Percentiles rank a stretch among this genome's conserved stretches.
These are phyloP conservation scores for Silene conica DNA, from an alignment of 148 eudicot genomes.

Conservation along the genomic window DNA sequence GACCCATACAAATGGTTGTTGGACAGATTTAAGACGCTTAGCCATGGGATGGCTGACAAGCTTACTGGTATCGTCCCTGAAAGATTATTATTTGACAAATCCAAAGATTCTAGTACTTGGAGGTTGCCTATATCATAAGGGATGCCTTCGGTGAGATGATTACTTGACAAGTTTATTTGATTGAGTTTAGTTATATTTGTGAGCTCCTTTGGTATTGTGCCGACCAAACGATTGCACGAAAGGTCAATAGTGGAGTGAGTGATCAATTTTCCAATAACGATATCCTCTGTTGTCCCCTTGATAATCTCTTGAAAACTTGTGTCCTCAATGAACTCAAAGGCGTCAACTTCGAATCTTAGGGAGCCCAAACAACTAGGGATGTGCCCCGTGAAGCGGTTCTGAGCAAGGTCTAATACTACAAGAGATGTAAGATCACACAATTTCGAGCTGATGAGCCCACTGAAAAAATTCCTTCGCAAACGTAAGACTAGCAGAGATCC, in stretches of 20 bases:
- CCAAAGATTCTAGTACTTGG: slow-evolving; percentile 18
- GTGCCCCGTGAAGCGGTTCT: neutral
- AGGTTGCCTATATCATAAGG: slow-evolving; percentile 21
- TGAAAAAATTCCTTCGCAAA: neutral
- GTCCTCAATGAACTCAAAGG: no score
- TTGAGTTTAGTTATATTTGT: slow-evolving; percentile 11
- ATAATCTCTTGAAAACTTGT: slow-evolving; percentile 1
- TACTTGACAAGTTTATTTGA: slow-evolving; percentile 23
- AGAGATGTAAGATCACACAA: neutral
- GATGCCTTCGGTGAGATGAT: slow-evolving; percentile 22
- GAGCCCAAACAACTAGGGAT: neutral
- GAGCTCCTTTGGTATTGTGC: slow-evolving; percentile 36
- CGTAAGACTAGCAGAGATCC: neutral
- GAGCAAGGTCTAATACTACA: neutral
- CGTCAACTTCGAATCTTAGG: no score
- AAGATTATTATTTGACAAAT: slow-evolving; percentile 25
- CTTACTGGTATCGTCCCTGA: slow-evolving; percentile 25
- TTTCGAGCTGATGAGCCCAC: neutral
- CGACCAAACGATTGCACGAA: slow-evolving; percentile 34
- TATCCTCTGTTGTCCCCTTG: neutral
- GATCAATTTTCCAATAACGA: neutral
- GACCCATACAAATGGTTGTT: slow-evolving; percentile 23
- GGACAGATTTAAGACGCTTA: slow-evolving; percentile 20
- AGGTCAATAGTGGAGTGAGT: slow-evolving; percentile 27
- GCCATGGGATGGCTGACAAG: slow-evolving; percentile 3